Base-by-base conservation (phyloP, 2,329 filamentous ascomycete genomes). In the Dothistroma septosporum region DNA sequence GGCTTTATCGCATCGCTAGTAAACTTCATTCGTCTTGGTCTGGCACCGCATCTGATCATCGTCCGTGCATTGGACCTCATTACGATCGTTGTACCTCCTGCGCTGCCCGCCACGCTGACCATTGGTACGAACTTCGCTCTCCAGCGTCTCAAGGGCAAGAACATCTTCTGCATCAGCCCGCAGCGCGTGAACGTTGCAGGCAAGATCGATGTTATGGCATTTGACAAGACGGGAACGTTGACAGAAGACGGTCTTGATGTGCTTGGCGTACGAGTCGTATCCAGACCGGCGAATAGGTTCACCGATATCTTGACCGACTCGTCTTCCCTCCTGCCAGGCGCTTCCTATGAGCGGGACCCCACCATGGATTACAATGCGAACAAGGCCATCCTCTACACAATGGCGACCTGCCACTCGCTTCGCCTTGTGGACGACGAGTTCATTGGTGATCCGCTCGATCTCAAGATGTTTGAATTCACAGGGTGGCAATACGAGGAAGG, bases 391-490 rank as follows among this genome's bases (percentile, higher is more conserved):
- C 79, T 97, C 2, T 92, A 94, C 72, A 92, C 92, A 0, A 99
- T 99, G 94, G 92, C 94, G 9, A 99, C 94, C 0, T 99, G 94
- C 61, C 94, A 99, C 74, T 96, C 93, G 0, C 81, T 99, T 9
- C 86, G 92, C 52, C 85, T 88, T 11, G 88, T 99, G 16, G 92
- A 97, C 63, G 88, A 85, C 53, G 92, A 97, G 72, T 83, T 97
- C 46, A 83, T 99, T 35, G 94, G 94, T 0, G 94, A 99, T 70
- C 94, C 95, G 4, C 80, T 99, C 1, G 94, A 99, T 74, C 82
- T 97, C 60, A 97, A 97, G 74, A 99, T 99, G 94, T 99, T 99
- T 73, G 88, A 96, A 66, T 99, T 96, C 68, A 97, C 94, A 0
- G 84, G 85, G 6, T 99, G 94, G 94, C 84, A 85, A 3, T 99